A percentile compares a stretch with the other conserved stretches of the same genome.
Evolutionary conservation across 1,139 yeast species (phyloP).

Genomic region (Yueomyces sp.): DNA sequence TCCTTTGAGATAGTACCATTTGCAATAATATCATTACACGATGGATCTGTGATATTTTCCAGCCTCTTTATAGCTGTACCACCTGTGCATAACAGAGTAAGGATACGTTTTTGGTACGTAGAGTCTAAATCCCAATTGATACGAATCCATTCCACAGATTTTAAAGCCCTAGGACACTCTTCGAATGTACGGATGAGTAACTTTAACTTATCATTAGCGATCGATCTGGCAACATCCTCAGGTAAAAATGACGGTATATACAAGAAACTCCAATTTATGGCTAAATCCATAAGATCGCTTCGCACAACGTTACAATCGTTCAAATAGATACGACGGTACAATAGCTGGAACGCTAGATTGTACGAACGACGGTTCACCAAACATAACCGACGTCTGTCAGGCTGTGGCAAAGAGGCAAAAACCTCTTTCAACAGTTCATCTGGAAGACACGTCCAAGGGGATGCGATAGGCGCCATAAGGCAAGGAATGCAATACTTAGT

Average conservation of each 20-base stretch:
- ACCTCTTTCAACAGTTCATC: conserved; percentile 22
- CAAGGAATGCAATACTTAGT: too few species aligned
- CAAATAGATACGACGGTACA: conserved; percentile 23
- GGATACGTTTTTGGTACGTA: conserved; percentile 19
- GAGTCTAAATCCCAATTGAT: conserved; percentile 31
- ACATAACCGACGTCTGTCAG: conserved; percentile 17
- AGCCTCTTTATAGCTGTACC: conserved; percentile 23
- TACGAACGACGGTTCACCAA: conserved; percentile 14
- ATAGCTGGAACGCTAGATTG: conserved; percentile 17
- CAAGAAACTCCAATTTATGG: conserved; percentile 24
- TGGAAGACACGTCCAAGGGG: conserved; percentile 13
- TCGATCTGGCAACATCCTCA: conserved; percentile 19
- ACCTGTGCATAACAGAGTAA: conserved; percentile 18
- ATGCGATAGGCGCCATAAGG: background rate
- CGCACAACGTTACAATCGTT: conserved; percentile 26
- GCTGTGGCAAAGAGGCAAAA: conserved; percentile 22
- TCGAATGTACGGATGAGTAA: conserved; percentile 19
- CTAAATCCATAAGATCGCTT: conserved; percentile 22
- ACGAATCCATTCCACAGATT: conserved; percentile 26
- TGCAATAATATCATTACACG: conserved; percentile 25
- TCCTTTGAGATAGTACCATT: conserved; percentile 14
- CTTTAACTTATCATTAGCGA: conserved; percentile 20
- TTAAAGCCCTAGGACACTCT: conserved; percentile 13
- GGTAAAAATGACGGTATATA: conserved; percentile 19
- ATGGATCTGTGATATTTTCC: conserved; percentile 29